These are phyloP conservation scores for Candida yuanshanica DNA, from an alignment of 805 yeast species.

Conservation along the genomic window DNA sequence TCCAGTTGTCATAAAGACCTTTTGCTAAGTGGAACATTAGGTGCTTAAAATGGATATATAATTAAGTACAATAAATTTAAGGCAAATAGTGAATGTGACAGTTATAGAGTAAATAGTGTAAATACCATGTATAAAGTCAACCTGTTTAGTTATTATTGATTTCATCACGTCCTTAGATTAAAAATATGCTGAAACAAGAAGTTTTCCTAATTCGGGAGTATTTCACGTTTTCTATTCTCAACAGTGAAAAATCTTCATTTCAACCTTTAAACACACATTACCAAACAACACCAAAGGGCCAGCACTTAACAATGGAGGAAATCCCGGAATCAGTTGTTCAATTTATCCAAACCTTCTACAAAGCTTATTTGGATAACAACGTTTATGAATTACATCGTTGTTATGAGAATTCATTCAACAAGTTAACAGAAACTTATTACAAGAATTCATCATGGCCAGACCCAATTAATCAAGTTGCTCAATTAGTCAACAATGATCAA, in stretches of 20 bases:
- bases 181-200: too few relatives aligned
- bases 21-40: conserved; percentile 66
- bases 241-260: not conserved
- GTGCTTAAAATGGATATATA: too few relatives aligned
- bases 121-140: too few relatives aligned
- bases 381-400: conserved; percentile 38
- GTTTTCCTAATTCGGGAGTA: not conserved
- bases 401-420: conserved; percentile 40
- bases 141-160: too few relatives aligned
- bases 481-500: conserved; percentile 39
- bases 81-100: too few relatives aligned
- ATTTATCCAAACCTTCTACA: conserved; percentile 38
- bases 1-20: conserved; percentile 54
- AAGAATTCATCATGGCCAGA: conserved; percentile 41
- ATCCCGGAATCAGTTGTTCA: conserved; percentile 40
- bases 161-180: too few relatives aligned
- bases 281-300: not conserved
- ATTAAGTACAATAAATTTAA: too few relatives aligned
- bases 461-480: conserved; percentile 36
- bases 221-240: not conserved
- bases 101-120: too few relatives aligned
- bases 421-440: conserved; percentile 39
- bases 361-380: conserved; percentile 37
- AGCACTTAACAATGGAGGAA: not conserved
- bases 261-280: not conserved